Evolutionary conservation across 306 rosid species (phyloP).

Genomic region (Castanea sativa): DNA sequence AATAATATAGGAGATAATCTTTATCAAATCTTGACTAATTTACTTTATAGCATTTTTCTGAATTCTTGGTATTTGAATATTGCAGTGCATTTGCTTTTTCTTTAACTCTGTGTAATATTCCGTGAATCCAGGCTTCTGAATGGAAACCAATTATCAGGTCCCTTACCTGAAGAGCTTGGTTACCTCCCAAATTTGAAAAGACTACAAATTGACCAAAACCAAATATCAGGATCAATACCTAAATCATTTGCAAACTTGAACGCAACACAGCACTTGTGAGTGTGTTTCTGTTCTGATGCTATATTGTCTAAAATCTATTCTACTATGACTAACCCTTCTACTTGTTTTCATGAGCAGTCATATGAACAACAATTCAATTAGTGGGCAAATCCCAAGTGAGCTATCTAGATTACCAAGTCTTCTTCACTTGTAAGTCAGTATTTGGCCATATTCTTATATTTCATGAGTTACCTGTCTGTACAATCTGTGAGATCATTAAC

Average conservation of each 20-base stretch:
- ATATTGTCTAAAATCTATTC: neutral
- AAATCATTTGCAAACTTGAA: conserved; percentile 39
- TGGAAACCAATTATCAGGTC: conserved; percentile 46
- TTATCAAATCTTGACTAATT: neutral
- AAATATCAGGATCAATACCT: conserved; percentile 44
- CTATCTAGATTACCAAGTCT: conserved; percentile 28
- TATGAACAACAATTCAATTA: conserved; percentile 56
- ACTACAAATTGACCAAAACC: conserved; percentile 45
- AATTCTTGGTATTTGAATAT: neutral
- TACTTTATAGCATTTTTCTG: neutral
- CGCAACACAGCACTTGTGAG: conserved; percentile 39
- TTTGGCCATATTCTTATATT: neutral
- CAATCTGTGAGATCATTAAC: neutral
- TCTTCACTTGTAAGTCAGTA: conserved; percentile 46
- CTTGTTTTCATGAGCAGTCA: conserved; percentile 34
- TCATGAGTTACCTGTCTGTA: neutral
- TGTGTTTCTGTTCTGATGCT: conserved; percentile 5
- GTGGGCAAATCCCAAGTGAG: conserved; percentile 45
- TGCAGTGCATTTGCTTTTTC: neutral
- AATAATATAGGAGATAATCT: neutral
- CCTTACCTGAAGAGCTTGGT: conserved; percentile 52
- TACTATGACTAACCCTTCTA: neutral
- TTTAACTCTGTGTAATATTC: neutral
- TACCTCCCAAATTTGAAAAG: conserved; percentile 34
- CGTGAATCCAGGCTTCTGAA: conserved; percentile 43